A percentile compares a stretch with the other conserved stretches of the same genome.
phyloP scores from a whole-genome alignment of 371 early-diverging fungal species.

The Mortierella sp. region DNA sequence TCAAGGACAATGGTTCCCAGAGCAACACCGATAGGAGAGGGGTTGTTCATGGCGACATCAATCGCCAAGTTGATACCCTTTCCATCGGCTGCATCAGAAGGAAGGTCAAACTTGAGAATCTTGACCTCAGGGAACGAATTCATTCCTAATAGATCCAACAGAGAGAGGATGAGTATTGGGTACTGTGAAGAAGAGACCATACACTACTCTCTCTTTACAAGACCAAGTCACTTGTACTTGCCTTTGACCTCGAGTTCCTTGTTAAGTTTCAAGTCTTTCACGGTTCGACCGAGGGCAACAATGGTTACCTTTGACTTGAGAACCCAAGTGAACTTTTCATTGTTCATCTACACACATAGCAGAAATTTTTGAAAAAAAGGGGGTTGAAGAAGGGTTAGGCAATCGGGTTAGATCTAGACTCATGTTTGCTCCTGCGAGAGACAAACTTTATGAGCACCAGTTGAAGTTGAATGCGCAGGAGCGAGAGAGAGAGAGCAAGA shows the following conservation, averaged over 20 bases:
- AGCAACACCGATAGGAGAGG: conserved; percentile 69
- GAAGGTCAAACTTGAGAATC: conserved; percentile 66
- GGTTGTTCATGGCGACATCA: conserved; percentile 63
- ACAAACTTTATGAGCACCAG: too few species aligned
- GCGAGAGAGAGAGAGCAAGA: too few species aligned
- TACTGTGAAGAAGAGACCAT: background rate
- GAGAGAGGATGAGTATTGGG: too few species aligned
- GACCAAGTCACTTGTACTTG: background rate
- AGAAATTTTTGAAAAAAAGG: too few species aligned
- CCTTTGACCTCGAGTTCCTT: conserved; percentile 33
- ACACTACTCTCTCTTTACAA: too few species aligned
- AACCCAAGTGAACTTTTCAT: conserved; percentile 63
- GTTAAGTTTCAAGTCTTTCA: conserved; percentile 36
- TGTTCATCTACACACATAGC: conserved; percentile 27
- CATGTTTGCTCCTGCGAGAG: too few species aligned
- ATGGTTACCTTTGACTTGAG: conserved; percentile 67
- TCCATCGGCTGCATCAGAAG: conserved; percentile 66
- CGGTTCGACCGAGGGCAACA: conserved; percentile 63
- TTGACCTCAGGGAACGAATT: conserved; percentile 64
- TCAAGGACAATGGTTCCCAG: conserved; percentile 66
- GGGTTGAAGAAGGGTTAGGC: too few species aligned
- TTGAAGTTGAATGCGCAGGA: too few species aligned
- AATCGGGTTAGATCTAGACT: too few species aligned
- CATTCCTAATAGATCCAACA: conserved; percentile 37
- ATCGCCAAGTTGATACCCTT: conserved; percentile 66